Base-by-base conservation (phyloP, 2,329 filamentous ascomycete species). In the Fonsecaea monophora region DNA sequence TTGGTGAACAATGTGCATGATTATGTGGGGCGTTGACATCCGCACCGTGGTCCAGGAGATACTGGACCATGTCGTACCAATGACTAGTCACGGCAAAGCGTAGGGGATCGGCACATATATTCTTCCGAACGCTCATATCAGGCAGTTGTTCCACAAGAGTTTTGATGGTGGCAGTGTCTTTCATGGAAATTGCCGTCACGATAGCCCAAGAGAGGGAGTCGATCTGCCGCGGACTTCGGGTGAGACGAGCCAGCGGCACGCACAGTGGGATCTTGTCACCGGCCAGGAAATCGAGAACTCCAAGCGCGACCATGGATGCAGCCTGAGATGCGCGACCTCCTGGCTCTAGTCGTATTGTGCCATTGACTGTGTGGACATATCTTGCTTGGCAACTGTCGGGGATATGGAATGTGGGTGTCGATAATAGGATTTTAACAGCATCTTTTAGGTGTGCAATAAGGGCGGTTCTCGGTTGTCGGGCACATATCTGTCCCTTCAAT, bases 61-160 rank as follows among this genome's bases (percentile, higher is more conserved):
- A 34, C 9, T 42, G 55, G 18, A 50, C 56, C 42, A 60, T 53
- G 32, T 58, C 40, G 4, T 37, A 50, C 30, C 56, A 48, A 3
- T 34, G 35, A 10, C 38, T 18, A 21, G 38, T 63, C 15, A 58
- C 30, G 4, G 61, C 53, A 18, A 63, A 15, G 38, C 53, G 53
- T n/a, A 63, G n/a, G 32, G 61, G 61, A 48, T 63, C 61, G 32
- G 61, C 18, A 35, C 57, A 32, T 6, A 57, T 18, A n/a, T 48
- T 21, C n/a, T 32, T 48, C 25, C 34, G 32, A 40, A 30, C 10
- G 15, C 18, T 15, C n/a, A 48, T 25, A 15, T 50, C 34, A 32
- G 61, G 37, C 34, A 50, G 15, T n/a, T 18, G 38, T 15, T 55
- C 40, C 34, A 63, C 38, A 9, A 63, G 54, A 9, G 54, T n/a